A percentile compares a stretch with the other conserved stretches of the same genome.
Conservation (phyloP, 1,284 basidiomycete species). For the Ganoderma sp. region DNA sequence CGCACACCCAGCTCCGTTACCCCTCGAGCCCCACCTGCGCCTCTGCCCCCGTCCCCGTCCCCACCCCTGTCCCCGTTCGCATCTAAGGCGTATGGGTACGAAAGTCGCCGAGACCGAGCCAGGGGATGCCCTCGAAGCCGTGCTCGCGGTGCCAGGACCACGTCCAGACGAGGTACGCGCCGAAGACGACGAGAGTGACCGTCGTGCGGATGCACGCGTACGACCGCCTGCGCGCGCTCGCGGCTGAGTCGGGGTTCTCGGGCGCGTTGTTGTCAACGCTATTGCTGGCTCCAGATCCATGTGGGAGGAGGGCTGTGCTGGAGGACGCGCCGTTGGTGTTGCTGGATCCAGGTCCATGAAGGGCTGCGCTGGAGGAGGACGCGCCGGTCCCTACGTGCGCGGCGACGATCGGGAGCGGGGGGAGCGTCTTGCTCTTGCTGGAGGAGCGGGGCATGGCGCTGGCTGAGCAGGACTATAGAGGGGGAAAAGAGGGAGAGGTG, state of each 20-base stretch:
- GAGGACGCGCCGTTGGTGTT: neutral
- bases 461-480: neutral
- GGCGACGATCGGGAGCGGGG: constrained; percentile 19
- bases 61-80: neutral
- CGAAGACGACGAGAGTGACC: constrained; percentile 25
- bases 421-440: constrained; percentile 23
- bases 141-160: constrained; percentile 26
- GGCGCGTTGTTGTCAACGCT: neutral
- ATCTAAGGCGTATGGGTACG: no score
- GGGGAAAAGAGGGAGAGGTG: neutral
- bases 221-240: constrained; percentile 12
- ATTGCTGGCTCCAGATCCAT: neutral
- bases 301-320: neutral
- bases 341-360: neutral
- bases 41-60: neutral
- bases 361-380: neutral
- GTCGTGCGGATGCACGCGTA: constrained; percentile 27
- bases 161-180: constrained; percentile 26
- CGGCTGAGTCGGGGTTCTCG: neutral
- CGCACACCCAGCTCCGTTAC: constrained; percentile 34
- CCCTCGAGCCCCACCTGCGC: constrained; percentile 11
- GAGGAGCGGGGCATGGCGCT: constrained; percentile 16
- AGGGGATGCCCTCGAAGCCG: constrained; percentile 9
- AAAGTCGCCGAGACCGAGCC: neutral
- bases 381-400: constrained; percentile 7